Conservation (phyloP, 768 basidiomycete species). For the Tephrocybe sp. region DNA sequence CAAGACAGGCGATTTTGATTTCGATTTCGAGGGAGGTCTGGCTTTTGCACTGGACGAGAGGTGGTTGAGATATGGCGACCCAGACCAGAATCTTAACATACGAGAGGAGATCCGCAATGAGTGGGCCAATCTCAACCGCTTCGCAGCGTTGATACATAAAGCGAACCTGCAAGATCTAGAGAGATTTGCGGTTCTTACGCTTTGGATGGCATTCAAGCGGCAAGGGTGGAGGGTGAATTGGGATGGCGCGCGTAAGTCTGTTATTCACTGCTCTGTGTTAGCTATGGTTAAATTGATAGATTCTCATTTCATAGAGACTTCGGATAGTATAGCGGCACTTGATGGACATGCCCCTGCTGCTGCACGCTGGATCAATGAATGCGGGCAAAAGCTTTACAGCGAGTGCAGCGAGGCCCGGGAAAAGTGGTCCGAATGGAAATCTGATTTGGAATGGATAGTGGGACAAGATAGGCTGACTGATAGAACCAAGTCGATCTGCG, state of each 20-base stretch:
- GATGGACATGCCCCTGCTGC: too few species aligned
- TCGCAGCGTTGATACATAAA: not conserved
- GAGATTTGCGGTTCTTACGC: not conserved
- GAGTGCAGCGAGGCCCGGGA: too few species aligned
- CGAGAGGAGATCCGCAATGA: not conserved
- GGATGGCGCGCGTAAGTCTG: not conserved
- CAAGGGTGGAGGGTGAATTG: too few species aligned
- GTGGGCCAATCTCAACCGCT: not conserved
- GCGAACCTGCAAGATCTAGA: not conserved
- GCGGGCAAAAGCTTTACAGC: not conserved
- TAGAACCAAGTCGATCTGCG: not conserved
- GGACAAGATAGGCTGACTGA: not conserved
- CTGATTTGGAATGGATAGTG: not conserved
- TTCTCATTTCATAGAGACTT: not conserved
- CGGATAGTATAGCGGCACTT: not conserved
- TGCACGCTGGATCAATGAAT: not conserved
- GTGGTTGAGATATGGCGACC: constrained; percentile 2
- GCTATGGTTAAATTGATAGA: not conserved
- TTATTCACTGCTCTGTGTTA: not conserved
- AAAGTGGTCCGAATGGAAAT: too few species aligned
- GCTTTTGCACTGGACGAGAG: not conserved
- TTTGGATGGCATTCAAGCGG: not conserved
- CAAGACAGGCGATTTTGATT: not conserved
- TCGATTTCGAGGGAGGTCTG: not conserved
- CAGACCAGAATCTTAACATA: not conserved